Base-by-base conservation (phyloP, 345 rosid species). In the Mallotus nudiflorus region DNA sequence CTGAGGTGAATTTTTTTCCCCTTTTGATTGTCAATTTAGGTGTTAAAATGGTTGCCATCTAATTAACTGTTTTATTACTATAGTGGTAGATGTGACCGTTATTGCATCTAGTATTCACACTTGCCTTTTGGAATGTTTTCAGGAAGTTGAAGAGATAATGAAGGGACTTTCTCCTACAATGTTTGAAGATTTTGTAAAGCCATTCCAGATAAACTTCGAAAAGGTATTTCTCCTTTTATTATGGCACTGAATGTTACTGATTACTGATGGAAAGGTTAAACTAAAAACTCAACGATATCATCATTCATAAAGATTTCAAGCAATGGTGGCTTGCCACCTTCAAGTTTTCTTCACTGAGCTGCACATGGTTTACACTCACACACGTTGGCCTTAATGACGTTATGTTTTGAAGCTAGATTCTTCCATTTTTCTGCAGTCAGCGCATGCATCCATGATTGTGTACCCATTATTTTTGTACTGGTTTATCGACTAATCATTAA, bases 101-200 rank as follows among this genome's bases (percentile, higher is more conserved):
- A 6, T 6, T 24, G 25, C 14, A 24, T 24, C n/a, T 61, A 25
- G 24, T 5, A 61, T 61, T 15, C 61, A 56, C 15, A 25, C 31
- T 39, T 56, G 61, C 61, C 19, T 42, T 35, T 25, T 65, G 55
- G 48, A 50, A 46, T 29, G 14, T 56, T 20, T 75, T 42, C 75
- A 94, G 98, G 96, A 94, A 82, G 98, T 90, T 72, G 91, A 84
- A 71, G 88, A 80, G 70, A 82, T 81, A 74, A 81, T 94, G 86
- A 84, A 83, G 84, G 84, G 73, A 49, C 78, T 86, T 65, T 84
- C 88, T 78, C 91, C 91, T 0, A 68, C 76, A 29, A 88, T 88
- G 95, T 91, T 89, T 74, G 95, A 91, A 66, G 98, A 94, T 84
- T 88, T 87, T 79, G 97, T 82, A 70, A 84, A 89, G 78, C 96